Base-by-base conservation (phyloP, 148 eudicot genomes). In the Dysphania ambrosioides region DNA sequence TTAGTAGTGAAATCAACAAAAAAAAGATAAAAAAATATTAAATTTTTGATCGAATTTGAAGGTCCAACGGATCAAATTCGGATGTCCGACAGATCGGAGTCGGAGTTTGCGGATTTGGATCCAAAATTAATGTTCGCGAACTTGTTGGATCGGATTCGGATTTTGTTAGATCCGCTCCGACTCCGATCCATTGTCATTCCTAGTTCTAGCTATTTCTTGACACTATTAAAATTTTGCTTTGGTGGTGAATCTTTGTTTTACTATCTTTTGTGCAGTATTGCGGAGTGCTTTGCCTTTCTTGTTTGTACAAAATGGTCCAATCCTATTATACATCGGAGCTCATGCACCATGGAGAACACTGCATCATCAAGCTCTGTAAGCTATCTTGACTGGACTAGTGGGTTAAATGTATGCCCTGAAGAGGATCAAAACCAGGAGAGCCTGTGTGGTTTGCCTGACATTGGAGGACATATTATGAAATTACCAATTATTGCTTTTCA, bases 291-390 rank as follows among this genome's bases (percentile, higher is more conserved):
- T 87, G 88, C 98, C 4, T 94, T 94, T 83, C 98, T 94, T 83
- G 96, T 94, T 76, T 94, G 98, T 74, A 94, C 97, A 68, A 94
- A 88, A 85, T 94, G 98, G 98, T 90, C 96, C 53, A 94, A 94
- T 79, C 96, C 98, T 35, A 79, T 84, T 82, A 91, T 94, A 78
- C 93, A 94, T 79, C 77, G 88, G 81, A 81, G 78, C 78, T 70
- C 84, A 41, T 76, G 61, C 32, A 73, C 85, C 53, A 82, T 66
- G 71, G 95, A 83, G 79, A 84, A 83, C 51, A 80, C 87, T 74
- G 87, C 97, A 72, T 87, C 98, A 34, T 88, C 97, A 44, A 76
- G 84, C 41, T 55, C 88, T 73, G 76, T 89, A 82, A 76, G 88
- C 76, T 90, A 86, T 75, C 90, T 87, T 41, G 91, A 85, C 62